These are phyloP conservation scores for Hysterangium stoloniferum DNA, from an alignment of 768 basidiomycete species.

Conservation along the genomic window DNA sequence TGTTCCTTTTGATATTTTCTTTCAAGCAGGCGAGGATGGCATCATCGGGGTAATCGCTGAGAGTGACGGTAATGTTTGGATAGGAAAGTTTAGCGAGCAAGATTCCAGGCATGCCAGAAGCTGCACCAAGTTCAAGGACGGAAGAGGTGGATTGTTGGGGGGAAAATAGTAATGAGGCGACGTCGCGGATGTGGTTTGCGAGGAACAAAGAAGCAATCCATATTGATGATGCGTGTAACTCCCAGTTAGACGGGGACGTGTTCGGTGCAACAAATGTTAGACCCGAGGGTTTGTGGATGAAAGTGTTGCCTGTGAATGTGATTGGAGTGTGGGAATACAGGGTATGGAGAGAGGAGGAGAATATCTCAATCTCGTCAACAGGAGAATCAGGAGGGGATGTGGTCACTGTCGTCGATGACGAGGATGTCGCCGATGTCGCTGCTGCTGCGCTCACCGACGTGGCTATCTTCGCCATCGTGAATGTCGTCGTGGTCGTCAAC, in stretches of 20 bases:
- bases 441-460: background rate
- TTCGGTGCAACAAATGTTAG: constrained; percentile 53
- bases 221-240: constrained; percentile 68
- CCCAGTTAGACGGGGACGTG: constrained; percentile 62
- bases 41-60: constrained; percentile 69
- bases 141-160: background rate
- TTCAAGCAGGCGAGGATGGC: constrained; percentile 48
- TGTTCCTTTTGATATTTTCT: constrained; percentile 49
- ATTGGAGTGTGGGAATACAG: constrained; percentile 60
- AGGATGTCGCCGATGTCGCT: constrained; percentile 31
- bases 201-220: constrained; percentile 65
- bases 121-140: constrained; percentile 69
- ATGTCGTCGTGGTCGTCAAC: too few species aligned
- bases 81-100: constrained; percentile 39
- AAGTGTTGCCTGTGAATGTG: constrained; percentile 22
- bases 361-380: too few species aligned
- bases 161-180: constrained; percentile 28
- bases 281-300: constrained; percentile 8
- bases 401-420: too few species aligned
- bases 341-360: constrained; percentile 53
- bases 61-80: constrained; percentile 38
- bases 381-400: too few species aligned
- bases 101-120: constrained; percentile 68
- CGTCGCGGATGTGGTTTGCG: constrained; percentile 51
- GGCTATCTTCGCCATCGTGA: too few species aligned